Base-by-base conservation (phyloP, 192 early-diverging fungal genomes). In the Coemansia sp. region DNA sequence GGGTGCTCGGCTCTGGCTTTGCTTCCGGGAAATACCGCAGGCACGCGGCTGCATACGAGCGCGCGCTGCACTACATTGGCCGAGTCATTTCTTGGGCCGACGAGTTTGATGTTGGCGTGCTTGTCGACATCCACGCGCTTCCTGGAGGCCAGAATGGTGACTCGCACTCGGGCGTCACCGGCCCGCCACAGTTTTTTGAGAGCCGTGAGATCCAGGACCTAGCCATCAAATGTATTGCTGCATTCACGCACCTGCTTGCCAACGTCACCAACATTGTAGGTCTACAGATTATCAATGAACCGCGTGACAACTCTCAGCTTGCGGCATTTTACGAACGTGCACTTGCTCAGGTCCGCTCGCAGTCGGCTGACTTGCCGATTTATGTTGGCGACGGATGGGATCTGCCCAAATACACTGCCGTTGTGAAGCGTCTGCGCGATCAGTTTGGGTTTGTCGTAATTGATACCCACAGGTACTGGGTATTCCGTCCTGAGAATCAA, bases 301-400 rank as follows among this genome's bases (percentile, higher is more conserved):
- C 58, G 8, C n/a, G 40, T 12, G 58, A 60, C 16, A 6, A 60
- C 23, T 47, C 58, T 27, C 19, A 40, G 19, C 23, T 60, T 28
- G 45, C n/a, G 23, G 32, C 21, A 18, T 60, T 60, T 25, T 60
- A 60, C 23, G 16, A 49, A 14, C 58, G 38, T 22, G 58, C 58
- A 6, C 31, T 60, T 4, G 12, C 12, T 21, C 10, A 33, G 18
- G 28, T 60, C 5, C 58, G 58, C 3, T 22, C 19, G n/a, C 47
- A 51, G 7, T 28, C 48, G 9, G 6, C 16, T 2, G 19, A 24
- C 9, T 22, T 60, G 35, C 58, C 58, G 6, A 16, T 60, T 12
- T 60, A 60, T 19, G 40, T 60, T 10, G 58, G 58, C 14, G 58
- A 60, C 40, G 58, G 30, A 1, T 60, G 58, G 58, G 43, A 60